These are phyloP conservation scores for Takashimella koratensis DNA, from an alignment of 1,284 basidiomycete species.

Conservation along the genomic window DNA sequence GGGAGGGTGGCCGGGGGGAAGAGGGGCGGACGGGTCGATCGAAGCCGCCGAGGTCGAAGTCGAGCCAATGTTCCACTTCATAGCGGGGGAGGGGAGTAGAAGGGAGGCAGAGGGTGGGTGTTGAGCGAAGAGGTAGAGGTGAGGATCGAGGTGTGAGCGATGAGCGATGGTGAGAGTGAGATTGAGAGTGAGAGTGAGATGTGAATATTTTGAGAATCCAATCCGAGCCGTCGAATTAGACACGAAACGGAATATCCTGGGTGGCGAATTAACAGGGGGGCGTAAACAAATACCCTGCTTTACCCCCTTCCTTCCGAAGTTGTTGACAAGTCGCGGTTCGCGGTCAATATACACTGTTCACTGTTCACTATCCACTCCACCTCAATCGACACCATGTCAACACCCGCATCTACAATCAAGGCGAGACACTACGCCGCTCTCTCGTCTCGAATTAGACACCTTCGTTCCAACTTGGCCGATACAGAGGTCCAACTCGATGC, in stretches of 20 bases:
- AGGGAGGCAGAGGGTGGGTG: too few relatives aligned
- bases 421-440: conserved; percentile 45
- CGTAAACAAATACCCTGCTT: too few relatives aligned
- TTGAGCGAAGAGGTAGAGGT: neutral
- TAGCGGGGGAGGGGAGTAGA: conserved; percentile 11
- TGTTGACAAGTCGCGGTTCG: neutral
- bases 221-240: too few relatives aligned
- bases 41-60: conserved; percentile 4
- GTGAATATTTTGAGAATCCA: too few relatives aligned
- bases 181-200: too few relatives aligned
- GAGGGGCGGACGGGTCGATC: conserved; percentile 9
- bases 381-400: conserved; percentile 22
- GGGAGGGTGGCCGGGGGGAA: conserved; percentile 28
- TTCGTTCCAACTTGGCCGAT: conserved; percentile 39
- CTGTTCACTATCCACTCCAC: neutral
- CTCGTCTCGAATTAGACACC: conserved; percentile 31
- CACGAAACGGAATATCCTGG: too few relatives aligned
- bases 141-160: neutral
- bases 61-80: conserved; percentile 41
- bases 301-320: too few relatives aligned
- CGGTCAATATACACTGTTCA: neutral
- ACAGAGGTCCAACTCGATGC: conserved; percentile 36
- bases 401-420: conserved; percentile 28
- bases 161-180: neutral
- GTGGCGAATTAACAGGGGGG: too few relatives aligned